A percentile compares a stretch with the other conserved stretches of the same genome.
phyloP scores from a whole-genome alignment of 345 rosid genomes.

The Linum trigynum region DNA sequence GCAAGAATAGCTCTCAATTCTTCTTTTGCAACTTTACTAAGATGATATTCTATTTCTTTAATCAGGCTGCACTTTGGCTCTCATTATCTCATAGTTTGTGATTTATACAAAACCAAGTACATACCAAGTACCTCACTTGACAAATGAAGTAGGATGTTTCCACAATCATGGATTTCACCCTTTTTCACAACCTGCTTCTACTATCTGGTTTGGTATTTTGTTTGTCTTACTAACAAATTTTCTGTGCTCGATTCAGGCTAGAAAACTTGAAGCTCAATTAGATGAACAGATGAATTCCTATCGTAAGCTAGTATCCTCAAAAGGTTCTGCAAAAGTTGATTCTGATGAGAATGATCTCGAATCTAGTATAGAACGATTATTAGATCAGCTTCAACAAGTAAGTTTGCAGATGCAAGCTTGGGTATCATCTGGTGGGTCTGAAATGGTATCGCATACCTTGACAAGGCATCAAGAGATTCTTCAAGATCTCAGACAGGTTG shows the following conservation, averaged over 20 bases:
- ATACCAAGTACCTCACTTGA: not conserved
- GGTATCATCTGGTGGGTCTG: slow-evolving; percentile 95
- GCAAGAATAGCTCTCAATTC: no score
- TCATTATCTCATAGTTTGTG: not conserved
- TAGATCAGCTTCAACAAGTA: slow-evolving; percentile 76
- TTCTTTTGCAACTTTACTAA: no score
- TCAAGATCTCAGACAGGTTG: slow-evolving; percentile 84
- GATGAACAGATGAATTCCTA: slow-evolving; percentile 93
- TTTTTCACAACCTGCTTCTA: not conserved
- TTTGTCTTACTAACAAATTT: not conserved
- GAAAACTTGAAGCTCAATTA: slow-evolving; percentile 91
- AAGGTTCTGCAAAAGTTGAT: slow-evolving; percentile 51
- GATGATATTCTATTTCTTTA: no score
- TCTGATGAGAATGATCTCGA: slow-evolving; percentile 63
- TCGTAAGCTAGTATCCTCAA: slow-evolving; percentile 70
- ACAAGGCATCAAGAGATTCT: slow-evolving; percentile 96
- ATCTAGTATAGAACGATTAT: slow-evolving; percentile 55
- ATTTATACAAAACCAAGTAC: not conserved
- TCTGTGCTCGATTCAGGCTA: slow-evolving; percentile 45
- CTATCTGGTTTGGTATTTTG: not conserved
- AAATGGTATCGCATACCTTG: slow-evolving; percentile 97
- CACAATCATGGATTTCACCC: not conserved
- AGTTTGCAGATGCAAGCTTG: slow-evolving; percentile 88
- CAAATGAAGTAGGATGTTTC: not conserved
- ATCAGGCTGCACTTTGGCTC: not conserved